Evolutionary conservation across 2,329 filamentous ascomycete genomes (phyloP).

Genomic region (Bipolaris oryzae): DNA sequence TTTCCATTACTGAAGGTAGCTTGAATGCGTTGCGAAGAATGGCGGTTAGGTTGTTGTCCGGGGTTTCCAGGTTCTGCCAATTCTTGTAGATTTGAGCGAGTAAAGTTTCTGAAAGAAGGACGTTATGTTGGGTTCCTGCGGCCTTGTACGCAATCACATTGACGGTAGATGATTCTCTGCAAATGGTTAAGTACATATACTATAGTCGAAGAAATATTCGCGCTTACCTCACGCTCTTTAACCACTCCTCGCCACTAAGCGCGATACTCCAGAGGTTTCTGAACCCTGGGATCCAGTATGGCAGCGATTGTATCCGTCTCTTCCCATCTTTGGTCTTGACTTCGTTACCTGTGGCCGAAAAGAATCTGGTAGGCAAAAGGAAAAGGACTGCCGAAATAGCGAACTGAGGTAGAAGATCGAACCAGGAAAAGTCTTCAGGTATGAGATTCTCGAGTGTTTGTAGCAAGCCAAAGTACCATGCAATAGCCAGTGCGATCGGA

Average conservation of each 20-base stretch:
- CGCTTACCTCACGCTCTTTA: conserved; percentile 51
- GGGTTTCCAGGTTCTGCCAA: conserved; percentile 24
- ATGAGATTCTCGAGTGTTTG: conserved; percentile 24
- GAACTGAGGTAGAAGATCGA: conserved; percentile 40
- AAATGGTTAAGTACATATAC: conserved; percentile 12
- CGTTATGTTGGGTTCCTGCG: conserved; percentile 57
- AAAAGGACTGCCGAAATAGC: conserved; percentile 36
- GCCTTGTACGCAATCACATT: conserved; percentile 58
- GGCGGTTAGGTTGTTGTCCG: conserved; percentile 26
- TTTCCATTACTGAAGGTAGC: conserved; percentile 30
- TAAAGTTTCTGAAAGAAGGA: conserved; percentile 58
- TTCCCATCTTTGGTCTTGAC: conserved; percentile 35
- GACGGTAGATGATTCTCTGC: conserved; percentile 45
- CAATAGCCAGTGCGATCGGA: conserved; percentile 36
- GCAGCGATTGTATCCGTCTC: conserved; percentile 55
- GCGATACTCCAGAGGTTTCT: conserved; percentile 61
- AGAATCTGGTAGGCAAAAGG: conserved; percentile 38
- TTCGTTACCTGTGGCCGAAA: conserved; percentile 30
- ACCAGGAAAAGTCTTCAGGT: conserved; percentile 32
- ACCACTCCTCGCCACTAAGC: conserved; percentile 53
- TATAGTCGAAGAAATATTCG: not conserved
- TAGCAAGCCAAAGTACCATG: conserved; percentile 33
- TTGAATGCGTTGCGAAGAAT: conserved; percentile 39
- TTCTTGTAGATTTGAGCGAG: conserved; percentile 40
- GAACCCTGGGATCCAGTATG: conserved; percentile 66